Base-by-base conservation (phyloP, 1,139 yeast species). In the Zhuliangozyma blackwelliae region DNA sequence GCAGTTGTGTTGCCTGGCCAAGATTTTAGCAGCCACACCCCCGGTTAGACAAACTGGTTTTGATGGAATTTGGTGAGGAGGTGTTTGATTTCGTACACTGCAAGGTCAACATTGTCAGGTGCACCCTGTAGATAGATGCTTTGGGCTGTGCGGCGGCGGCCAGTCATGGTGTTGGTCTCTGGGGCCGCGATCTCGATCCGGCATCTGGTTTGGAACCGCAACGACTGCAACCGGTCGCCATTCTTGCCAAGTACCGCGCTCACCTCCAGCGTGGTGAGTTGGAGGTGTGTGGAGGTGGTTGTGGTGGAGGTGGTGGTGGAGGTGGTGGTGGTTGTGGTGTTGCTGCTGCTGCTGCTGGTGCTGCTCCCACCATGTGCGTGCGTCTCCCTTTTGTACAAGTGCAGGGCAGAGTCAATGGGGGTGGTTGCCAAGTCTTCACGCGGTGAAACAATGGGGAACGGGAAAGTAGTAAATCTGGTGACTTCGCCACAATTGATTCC, bases 161-260 rank as follows among this genome's bases (percentile, higher is more conserved):
- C 23, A 22, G 10, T 7, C 10, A 22, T 22, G 23, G 9, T 9
- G 23, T 9, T 7, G 23, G 10, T 22, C 23, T 7, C 9, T 3
- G 23, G 10, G 9, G 10, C 23, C 23, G 3, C 23, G 2, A 60
- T 53, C 25, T 52, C 52, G 11, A 65, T 59, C 29, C 44, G 43
- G 42, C 68, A 64, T 7, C 53, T 54, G n/a, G 63, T 47, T 21
- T 47, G 45, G n/a, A 47, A 35, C 33, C 68, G 46, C 11, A 64
- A 59, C 7, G 46, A 36, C 35, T 48, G 47, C 10, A 65, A 48
- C 32, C 61, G 41, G 1, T 39, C 35, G 1, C 66, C 68, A 12
- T 55, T 50, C 22, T 45, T 43, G 3, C 70, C 69, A 23, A 65
- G 49, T 3, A 64, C 40, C 16, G 51, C 52, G n/a, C 59, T 51